Percentiles rank a stretch among this genome's conserved stretches.
These are phyloP conservation scores for Lyophyllum atratum DNA, from an alignment of 768 basidiomycete genomes.

Conservation along the genomic window DNA sequence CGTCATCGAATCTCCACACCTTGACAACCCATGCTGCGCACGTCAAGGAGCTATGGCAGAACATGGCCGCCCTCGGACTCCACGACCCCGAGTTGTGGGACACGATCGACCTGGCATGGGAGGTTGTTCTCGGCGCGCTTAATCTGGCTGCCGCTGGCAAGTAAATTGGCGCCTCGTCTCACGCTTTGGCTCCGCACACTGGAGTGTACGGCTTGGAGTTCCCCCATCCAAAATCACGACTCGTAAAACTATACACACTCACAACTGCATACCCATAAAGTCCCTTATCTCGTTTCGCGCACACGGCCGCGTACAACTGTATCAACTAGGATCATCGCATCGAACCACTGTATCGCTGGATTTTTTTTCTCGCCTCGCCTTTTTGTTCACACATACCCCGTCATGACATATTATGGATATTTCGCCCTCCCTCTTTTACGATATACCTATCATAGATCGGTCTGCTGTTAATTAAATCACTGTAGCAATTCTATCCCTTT, in stretches of 20 bases:
- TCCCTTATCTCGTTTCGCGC: not conserved
- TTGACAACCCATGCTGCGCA: constrained; percentile 61
- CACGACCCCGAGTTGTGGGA: constrained; percentile 77
- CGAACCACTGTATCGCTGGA: constrained; percentile 10
- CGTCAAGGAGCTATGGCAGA: constrained; percentile 81
- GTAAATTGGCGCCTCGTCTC: constrained; percentile 16
- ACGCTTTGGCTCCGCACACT: constrained; percentile 4
- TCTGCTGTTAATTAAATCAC: not conserved
- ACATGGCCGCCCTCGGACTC: constrained; percentile 73
- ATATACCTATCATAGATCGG: not conserved
- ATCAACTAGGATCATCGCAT: constrained; percentile 16
- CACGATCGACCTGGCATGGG: constrained; percentile 78
- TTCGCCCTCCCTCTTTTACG: not conserved
- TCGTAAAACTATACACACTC: not conserved
- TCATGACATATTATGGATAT: not conserved
- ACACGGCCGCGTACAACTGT: constrained; percentile 16
- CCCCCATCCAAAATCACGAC: not conserved
- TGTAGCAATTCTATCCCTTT: constrained; percentile 12
- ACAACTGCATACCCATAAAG: not conserved
- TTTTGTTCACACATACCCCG: constrained; percentile 6
- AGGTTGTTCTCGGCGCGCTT: constrained; percentile 62
- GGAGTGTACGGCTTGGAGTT: not conserved
- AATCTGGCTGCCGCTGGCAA: constrained; percentile 45
- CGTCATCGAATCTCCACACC: constrained; percentile 42
- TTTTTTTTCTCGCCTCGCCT: not conserved